These are phyloP conservation scores for Thielaviopsis euricoi DNA, from an alignment of 2,329 filamentous ascomycete species.

Conservation along the genomic window DNA sequence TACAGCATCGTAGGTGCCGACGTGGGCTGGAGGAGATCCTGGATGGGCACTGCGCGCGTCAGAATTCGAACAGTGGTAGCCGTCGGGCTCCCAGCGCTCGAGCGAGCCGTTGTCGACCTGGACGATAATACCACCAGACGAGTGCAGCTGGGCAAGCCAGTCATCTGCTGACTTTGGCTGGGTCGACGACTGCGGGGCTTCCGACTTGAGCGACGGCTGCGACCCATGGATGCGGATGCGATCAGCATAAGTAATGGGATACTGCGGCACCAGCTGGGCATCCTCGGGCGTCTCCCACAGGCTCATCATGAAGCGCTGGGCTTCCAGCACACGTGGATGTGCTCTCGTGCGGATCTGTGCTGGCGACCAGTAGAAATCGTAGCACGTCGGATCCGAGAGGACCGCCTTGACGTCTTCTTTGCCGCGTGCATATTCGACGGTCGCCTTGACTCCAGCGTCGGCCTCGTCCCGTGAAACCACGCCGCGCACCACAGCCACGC, in stretches of 20 bases:
- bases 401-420: constrained; percentile 22
- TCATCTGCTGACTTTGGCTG: constrained; percentile 17
- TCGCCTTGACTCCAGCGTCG: constrained; percentile 39
- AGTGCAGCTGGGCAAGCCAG: constrained; percentile 24
- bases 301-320: constrained; percentile 50
- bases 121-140: constrained; percentile 37
- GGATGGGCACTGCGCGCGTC: background rate
- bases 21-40: constrained; percentile 18
- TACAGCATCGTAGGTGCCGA: constrained; percentile 37
- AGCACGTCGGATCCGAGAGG: constrained; percentile 48
- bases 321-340: constrained; percentile 44
- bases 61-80: constrained; percentile 31
- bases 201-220: constrained; percentile 15
- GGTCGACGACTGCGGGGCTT: constrained; percentile 24
- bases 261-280: constrained; percentile 35
- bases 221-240: constrained; percentile 49
- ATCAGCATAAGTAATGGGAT: constrained; percentile 53
- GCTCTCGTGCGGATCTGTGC: constrained; percentile 52
- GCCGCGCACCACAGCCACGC: constrained; percentile 47
- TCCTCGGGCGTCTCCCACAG: constrained; percentile 46
- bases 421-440: constrained; percentile 35
- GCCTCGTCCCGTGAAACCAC: constrained; percentile 42
- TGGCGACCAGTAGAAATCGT: constrained; percentile 59
- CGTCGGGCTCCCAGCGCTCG: constrained; percentile 54
- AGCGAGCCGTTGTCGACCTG: constrained; percentile 56